phyloP scores from a whole-genome alignment of 2,329 filamentous ascomycete genomes.

The Cercospora brassicicola region DNA sequence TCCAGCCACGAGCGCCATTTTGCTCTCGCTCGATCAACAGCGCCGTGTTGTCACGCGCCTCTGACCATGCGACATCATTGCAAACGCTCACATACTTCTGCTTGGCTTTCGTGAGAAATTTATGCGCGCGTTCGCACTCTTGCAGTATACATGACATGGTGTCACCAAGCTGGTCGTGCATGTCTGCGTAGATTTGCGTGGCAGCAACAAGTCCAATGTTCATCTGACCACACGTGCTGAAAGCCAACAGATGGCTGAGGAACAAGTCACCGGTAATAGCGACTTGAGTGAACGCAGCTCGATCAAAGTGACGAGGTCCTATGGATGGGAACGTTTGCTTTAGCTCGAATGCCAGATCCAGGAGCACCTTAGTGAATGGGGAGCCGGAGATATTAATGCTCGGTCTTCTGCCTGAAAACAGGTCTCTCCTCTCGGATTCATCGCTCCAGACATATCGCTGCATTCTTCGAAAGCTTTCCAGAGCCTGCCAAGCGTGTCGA shows the following conservation, averaged over 20 bases:
- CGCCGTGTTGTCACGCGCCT: background rate
- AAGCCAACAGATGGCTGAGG: background rate
- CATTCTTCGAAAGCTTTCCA: background rate
- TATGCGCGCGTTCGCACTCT: background rate
- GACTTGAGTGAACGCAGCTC: background rate
- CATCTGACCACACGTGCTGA: background rate
- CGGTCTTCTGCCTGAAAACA: background rate
- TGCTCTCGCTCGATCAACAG: background rate
- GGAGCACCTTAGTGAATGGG: background rate
- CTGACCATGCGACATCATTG: too few relatives aligned
- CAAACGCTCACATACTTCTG: background rate
- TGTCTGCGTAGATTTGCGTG: slow-evolving; percentile 8
- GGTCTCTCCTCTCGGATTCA: background rate
- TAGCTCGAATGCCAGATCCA: background rate
- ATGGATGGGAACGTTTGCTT: background rate
- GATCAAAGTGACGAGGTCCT: background rate
- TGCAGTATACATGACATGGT: background rate
- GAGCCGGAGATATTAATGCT: background rate
- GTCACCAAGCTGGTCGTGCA: background rate
- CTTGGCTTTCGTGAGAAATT: background rate
- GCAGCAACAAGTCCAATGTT: background rate
- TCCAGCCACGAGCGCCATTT: background rate
- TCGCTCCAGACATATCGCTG: background rate
- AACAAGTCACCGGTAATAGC: background rate
- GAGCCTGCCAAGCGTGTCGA: background rate